Evolutionary conservation across 345 rosid species (phyloP), one percentile per base, ranked within the genome.

Genomic region (Dimocarpus longan): DNA sequence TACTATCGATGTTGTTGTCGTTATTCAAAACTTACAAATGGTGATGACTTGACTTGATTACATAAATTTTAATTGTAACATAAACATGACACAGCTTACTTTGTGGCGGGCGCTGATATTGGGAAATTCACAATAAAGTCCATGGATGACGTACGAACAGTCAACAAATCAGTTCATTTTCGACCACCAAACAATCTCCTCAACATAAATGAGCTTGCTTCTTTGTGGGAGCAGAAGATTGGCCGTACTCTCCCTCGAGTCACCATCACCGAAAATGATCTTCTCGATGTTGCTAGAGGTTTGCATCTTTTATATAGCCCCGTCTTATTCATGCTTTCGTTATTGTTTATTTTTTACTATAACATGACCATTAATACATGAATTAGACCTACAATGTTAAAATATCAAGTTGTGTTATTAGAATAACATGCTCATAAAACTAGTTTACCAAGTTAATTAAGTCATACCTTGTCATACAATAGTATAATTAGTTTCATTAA

Each of bases 141-240:
- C 8, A 19, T 70, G 16, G 76, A 69, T 0, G 86, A 83, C 60
- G 71, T n/a, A 11, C 69, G 85, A 21, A 83, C 88, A 16, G 52
- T 81, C 22, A 79, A 86, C 75, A 86, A 83, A 43, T 76, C 81
- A 10, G 75, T 83, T 40, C 86, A 86, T 74, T 86, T 83, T 42
- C 82, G 70, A 77, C 88, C 88, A 1, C 79, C 54, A 10, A 54
- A 42, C 78, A 86, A 74, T 22, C 67, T 79, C 39, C 39, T 81
- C 0, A 86, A 40, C 86, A 81, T 81, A 39, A 86, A 83, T 16
- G 81, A 81, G 46, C 75, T 83, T 32, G 86, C 88, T 21, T 48
- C 81, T 10, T 64, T 86, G 46, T 86, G 86, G 88, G 88, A 86
- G 75, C 52, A 66, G 59, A 83, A 83, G 62, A 74, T 83, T 56